phyloP scores from a whole-genome alignment of 768 basidiomycete genomes.

The Boletus subcaerulescens region DNA sequence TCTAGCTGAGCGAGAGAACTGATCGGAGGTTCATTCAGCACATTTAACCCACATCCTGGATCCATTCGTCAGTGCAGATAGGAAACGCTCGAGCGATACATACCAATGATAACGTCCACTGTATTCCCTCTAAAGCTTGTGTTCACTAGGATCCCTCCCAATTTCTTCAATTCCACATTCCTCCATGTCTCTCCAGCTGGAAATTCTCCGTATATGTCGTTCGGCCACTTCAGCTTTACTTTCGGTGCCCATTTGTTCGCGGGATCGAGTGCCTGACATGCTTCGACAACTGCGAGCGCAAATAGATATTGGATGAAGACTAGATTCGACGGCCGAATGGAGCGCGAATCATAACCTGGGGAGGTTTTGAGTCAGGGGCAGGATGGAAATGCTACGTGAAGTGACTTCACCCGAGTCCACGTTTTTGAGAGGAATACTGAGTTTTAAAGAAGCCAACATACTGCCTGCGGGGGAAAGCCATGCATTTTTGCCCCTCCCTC shows the following conservation, averaged over 20 bases:
- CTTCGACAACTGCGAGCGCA: slow-evolving; percentile 85
- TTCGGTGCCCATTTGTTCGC: slow-evolving; percentile 44
- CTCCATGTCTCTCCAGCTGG: slow-evolving; percentile 34
- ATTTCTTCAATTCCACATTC: slow-evolving; percentile 57
- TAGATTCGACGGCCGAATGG: slow-evolving; percentile 48
- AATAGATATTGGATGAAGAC: slow-evolving; percentile 95
- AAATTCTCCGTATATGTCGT: slow-evolving; percentile 82
- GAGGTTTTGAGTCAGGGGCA: not conserved
- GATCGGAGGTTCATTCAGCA: slow-evolving; percentile 78
- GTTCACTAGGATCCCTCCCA: slow-evolving; percentile 91
- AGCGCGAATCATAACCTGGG: slow-evolving; percentile 2
- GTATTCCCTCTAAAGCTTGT: slow-evolving; percentile 73
- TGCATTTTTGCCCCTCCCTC: slow-evolving; percentile 83
- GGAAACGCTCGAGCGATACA: slow-evolving; percentile 20
- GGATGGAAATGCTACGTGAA: not conserved
- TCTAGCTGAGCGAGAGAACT: slow-evolving; percentile 75
- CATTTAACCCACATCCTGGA: slow-evolving; percentile 86
- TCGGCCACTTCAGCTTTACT: slow-evolving; percentile 93
- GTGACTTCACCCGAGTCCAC: slow-evolving; percentile 3
- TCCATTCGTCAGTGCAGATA: not conserved
- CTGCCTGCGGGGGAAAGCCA: slow-evolving; percentile 95
- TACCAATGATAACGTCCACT: slow-evolving; percentile 81
- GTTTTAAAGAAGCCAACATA: slow-evolving; percentile 56
- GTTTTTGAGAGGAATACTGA: slow-evolving; percentile 21
- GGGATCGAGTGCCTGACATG: slow-evolving; percentile 59